Evolutionary conservation across 208 protist species (phyloP), one percentile per base, ranked within the genome.

Genomic region (Leishmania amazonensis): DNA sequence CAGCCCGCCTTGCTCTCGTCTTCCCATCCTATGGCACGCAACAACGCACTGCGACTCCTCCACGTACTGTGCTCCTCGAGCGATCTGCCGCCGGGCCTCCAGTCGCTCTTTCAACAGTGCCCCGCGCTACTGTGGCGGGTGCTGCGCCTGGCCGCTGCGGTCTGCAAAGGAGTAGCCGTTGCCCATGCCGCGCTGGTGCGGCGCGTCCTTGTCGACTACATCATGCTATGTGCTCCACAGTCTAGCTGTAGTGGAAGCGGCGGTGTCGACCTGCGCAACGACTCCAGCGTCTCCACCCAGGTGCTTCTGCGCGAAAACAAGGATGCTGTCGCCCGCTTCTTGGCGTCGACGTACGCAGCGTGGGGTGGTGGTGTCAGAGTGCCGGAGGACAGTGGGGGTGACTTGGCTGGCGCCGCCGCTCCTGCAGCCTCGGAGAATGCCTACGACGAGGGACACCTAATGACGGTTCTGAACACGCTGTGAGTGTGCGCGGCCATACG

Each of bases 51-150:
- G 73, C 83, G 75, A 17, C 70, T 83, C 6, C 83, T 86, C 42
- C 83, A 86, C 57, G 67, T 79, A 1, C 78, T 86, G 24, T 86
- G 83, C 75, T 53, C 73, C 21, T 81, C 83, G 1, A 81, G 65
- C 35, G 57, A 80, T 53, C 35, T 86, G 8, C 78, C 83, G 21
- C 78, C 78, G 17, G 28, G 74, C 11, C 81, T 82, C 17, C 87
- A 88, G 67, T 19, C 58, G 53, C 85, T 86, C 78, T 91, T 88
- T 81, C 83, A 81, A 2, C 85, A 89, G 73, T 93, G 89, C 31
- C 91, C 91, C 2, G 91, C 91, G 35, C 62, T 94, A 42, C 85
- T 94, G 51, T 93, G 91, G 77, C 87, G 87, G 19, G 77, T 94
- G 24, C 60, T 94, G 64, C 71, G 81, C 3, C 81, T 91, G 42